These are phyloP conservation scores for Cucumis hystrix DNA, from an alignment of 306 rosid species.

Conservation along the genomic window DNA sequence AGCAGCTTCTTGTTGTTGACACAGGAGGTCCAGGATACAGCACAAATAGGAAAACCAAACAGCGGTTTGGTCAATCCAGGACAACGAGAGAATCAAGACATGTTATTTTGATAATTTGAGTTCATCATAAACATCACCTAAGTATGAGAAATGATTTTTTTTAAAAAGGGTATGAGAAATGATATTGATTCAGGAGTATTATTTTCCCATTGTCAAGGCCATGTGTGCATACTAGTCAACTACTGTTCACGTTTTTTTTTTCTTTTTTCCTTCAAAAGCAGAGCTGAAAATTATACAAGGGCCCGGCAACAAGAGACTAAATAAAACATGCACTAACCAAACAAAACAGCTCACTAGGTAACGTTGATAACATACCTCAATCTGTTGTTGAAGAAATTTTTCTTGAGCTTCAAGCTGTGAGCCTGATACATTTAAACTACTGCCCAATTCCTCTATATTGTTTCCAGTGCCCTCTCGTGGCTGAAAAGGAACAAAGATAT, in stretches of 20 bases:
- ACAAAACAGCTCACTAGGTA: background rate
- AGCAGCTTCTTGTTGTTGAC: background rate
- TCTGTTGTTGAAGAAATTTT: conserved; percentile 42
- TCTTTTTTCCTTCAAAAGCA: background rate
- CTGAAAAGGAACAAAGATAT: conserved; percentile 34
- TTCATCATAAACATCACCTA: background rate
- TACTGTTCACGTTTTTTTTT: background rate
- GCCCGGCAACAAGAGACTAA: background rate
- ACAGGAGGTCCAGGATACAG: background rate
- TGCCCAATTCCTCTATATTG: conserved; percentile 28
- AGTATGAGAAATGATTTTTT: background rate
- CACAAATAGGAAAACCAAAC: background rate
- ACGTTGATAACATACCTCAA: conserved; percentile 37
- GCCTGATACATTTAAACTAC: conserved; percentile 24
- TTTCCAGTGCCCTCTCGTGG: conserved; percentile 15
- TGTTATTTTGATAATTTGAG: too few species aligned
- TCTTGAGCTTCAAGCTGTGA: conserved; percentile 43
- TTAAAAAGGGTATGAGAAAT: background rate
- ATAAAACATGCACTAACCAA: background rate
- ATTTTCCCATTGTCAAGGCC: background rate
- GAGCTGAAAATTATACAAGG: background rate
- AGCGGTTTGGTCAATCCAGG: background rate
- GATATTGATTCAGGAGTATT: background rate
- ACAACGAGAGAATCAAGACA: background rate
- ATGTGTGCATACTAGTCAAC: background rate